Evolutionary conservation across 371 early-diverging fungal species (phyloP).

Genomic region (Haplosporangium sp.): DNA sequence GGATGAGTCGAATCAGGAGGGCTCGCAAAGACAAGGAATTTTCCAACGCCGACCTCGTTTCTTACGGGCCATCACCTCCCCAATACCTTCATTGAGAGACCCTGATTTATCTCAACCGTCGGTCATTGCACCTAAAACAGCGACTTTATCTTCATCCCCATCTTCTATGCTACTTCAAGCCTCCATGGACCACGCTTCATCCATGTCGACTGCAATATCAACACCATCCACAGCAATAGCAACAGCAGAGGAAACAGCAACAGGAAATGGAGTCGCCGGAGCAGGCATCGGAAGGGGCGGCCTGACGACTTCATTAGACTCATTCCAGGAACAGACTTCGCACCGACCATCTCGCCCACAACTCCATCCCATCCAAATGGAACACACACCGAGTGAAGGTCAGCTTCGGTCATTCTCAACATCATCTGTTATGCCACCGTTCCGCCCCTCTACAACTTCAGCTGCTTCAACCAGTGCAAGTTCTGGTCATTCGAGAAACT

Average conservation of each 20-base stretch:
- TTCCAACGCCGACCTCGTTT: constrained; percentile 43
- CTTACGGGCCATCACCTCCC: constrained; percentile 44
- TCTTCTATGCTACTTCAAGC: constrained; percentile 6
- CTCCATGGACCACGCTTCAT: constrained; percentile 17
- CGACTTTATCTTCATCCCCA: neutral
- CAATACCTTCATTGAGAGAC: constrained; percentile 17
- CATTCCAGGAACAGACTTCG: constrained; percentile 10
- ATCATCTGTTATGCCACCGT: constrained; percentile 22
- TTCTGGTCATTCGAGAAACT: constrained; percentile 9
- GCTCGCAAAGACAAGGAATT: constrained; percentile 12
- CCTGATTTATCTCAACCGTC: neutral
- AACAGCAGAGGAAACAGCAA: constrained; percentile 5
- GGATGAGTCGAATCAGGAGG: constrained; percentile 21
- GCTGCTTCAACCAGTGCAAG: constrained; percentile 1
- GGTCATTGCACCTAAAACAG: neutral
- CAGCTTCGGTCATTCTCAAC: constrained; percentile 33
- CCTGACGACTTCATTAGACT: neutral
- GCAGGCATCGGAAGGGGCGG: neutral
- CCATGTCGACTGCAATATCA: neutral
- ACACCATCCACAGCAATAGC: constrained; percentile 5
- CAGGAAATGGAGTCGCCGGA: neutral
- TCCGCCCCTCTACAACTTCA: neutral
- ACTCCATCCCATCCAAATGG: constrained; percentile 23
- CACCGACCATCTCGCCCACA: constrained; percentile 19
- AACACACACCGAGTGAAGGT: constrained; percentile 5